Evolutionary conservation across 441 rosid species (phyloP), one percentile per base, ranked within the genome.

Genomic region (Pelargonium citronellum): DNA sequence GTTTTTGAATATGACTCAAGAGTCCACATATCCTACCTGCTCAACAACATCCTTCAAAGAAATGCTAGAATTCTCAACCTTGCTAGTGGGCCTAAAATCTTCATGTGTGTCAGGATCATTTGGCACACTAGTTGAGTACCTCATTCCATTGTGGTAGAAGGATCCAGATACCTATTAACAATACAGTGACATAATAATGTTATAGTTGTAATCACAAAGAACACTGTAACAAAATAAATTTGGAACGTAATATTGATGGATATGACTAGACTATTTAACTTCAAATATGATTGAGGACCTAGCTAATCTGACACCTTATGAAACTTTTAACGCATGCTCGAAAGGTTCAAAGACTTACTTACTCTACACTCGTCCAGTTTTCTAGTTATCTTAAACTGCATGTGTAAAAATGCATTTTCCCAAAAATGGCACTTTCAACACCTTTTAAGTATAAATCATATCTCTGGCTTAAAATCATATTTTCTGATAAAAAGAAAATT

Each of bases 51-150:
- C 90, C 69, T 84, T 80, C 64, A 90, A 78, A 64, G 91, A 85
- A 58, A 75, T 77, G 7, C 70, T 78, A n/a, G 90, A 84, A 70
- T 63, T 81, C 15, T 79, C 82, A 64, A 78, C 24, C 86, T 91
- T 94, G 53, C 81, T 87, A 20, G 77, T 79, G 24, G 96, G 89
- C 74, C 47, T 89, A 75, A 91, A 94, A 82, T 94, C 97, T 69
- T 91, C 91, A 82, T 94, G 94, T 3, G 87, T 90, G 67, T 89
- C 95, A 41, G 90, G 90, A 76, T 88, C 91, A 71, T 76, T 79
- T 9, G 98, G 92, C 68, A 80, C 80, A 64, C 83, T 71, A 8
- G 89, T 72, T 3, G 82, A 86, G 75, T 74, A 82, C 81, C 79
- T 83, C 79, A 77, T 61, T 69, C 82, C 88, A 84, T 78, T 72